Evolutionary conservation across 805 yeast genomes (phyloP).

Genomic region (Cyberlindnera galapagoensis): DNA sequence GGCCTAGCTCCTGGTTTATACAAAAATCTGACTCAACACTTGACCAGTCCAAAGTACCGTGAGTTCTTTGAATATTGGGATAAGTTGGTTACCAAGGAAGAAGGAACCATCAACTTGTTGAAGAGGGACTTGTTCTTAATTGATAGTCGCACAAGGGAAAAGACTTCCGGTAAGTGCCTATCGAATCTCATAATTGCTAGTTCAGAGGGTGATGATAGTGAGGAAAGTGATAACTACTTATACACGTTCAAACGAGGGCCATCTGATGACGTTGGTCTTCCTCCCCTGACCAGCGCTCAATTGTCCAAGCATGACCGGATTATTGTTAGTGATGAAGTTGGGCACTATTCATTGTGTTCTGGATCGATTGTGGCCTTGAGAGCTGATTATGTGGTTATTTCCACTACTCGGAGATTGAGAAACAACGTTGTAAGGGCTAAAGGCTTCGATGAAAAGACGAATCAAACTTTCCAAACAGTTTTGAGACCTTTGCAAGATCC

Average conservation of each 20-base stretch:
- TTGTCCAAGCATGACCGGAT: conserved; percentile 55
- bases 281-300: conserved; percentile 35
- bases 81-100: conserved; percentile 65
- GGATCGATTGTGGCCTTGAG: conserved; percentile 49
- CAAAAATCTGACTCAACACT: conserved; percentile 43
- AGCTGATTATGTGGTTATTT: conserved; percentile 37
- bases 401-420: conserved; percentile 48
- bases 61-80: conserved; percentile 73
- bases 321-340: conserved; percentile 71
- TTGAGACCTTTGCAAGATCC: conserved; percentile 22
- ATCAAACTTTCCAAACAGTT: conserved; percentile 49
- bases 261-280: conserved; percentile 3
- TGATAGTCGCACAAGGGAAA: conserved; percentile 53
- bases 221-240: conserved; percentile 25
- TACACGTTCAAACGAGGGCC: conserved; percentile 44
- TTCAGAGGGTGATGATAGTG: conserved; percentile 17
- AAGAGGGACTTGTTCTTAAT: conserved; percentile 56
- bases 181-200: conserved; percentile 40
- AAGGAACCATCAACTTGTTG: conserved; percentile 42
- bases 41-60: conserved; percentile 36
- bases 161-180: conserved; percentile 49
- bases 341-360: conserved; percentile 66
- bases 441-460: conserved; percentile 35
- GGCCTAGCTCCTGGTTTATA: conserved; percentile 47
- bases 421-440: conserved; percentile 26